phyloP scores from a whole-genome alignment of 805 yeast genomes.

The Candida ovalis region DNA sequence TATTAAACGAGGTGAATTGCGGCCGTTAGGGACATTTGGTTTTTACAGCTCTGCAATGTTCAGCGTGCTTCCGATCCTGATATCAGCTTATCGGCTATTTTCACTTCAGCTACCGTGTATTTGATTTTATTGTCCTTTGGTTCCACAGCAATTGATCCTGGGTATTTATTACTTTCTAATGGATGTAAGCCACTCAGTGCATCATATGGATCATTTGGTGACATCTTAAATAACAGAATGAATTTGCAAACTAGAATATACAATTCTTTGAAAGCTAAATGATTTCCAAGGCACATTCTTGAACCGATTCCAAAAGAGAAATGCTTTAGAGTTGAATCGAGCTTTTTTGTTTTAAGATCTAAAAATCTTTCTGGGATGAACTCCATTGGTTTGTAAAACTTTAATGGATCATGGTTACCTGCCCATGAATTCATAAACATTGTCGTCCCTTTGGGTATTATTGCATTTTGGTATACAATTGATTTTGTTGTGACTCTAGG shows the following conservation, averaged over 20 bases:
- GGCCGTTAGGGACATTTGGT: too few species aligned
- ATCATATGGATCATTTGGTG: constrained; percentile 11
- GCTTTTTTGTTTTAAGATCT: constrained; percentile 13
- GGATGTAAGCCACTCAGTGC: neutral
- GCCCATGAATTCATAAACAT: constrained; percentile 66
- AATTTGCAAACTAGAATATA: constrained; percentile 56
- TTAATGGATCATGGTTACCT: constrained; percentile 57
- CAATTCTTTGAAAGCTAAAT: constrained; percentile 61
- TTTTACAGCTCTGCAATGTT: too few species aligned
- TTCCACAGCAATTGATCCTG: constrained; percentile 60
- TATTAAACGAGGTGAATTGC: too few species aligned
- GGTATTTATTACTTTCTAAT: constrained; percentile 40
- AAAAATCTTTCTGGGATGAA: constrained; percentile 57
- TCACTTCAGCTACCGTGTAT: constrained; percentile 29
- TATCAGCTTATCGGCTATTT: neutral
- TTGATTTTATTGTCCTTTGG: constrained; percentile 42
- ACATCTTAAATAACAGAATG: constrained; percentile 41
- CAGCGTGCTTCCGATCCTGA: neutral
- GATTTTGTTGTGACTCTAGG: constrained; percentile 58
- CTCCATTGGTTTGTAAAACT: constrained; percentile 40
- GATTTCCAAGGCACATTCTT: constrained; percentile 68
- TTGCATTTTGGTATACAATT: constrained; percentile 35
- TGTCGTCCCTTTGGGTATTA: constrained; percentile 54
- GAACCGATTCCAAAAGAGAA: constrained; percentile 68
- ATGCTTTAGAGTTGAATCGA: constrained; percentile 32